Base-by-base conservation (phyloP, 1,139 yeast species). In the Candida neerlandica region DNA sequence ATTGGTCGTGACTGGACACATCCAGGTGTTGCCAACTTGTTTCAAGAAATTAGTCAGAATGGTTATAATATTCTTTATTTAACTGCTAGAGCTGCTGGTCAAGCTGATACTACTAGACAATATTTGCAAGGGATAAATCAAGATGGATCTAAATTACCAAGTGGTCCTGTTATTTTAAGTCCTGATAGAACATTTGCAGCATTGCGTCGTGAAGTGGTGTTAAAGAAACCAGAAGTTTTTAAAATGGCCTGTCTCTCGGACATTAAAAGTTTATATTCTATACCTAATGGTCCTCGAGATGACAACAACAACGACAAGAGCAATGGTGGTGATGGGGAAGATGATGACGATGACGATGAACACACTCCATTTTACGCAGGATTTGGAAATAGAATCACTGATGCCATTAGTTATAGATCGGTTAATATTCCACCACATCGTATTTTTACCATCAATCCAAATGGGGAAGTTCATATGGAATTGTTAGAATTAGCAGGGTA, bases 171-270 rank as follows among this genome's bases (percentile, higher is more conserved):
- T 2, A 91, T 95, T 44, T 71, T 95, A 47, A 89, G 96, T 43
- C 99, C 99, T 0, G 99, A 95, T 67, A 71, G 99, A 58, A 94
- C 98, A 0, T 90, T 95, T 75, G 99, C 99, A 1, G 99, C 99
- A 0, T 71, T 95, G 49, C 80, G 81, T 58, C 77, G 99, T 55
- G 99, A 95, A 63, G 96, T 95, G 40, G 94, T 95, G 45, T 73
- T 94, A 63, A 89, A 91, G 57, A 92, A 94, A 63, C 99, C 99
- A 0, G 99, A 95, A 65, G 96, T 95, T 30, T 95, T 95, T 75
- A 95, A 95, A 62, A 95, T 95, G 95, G 96, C 99, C 0, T 94
- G 99, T 69, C 74, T 95, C 54, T 84, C 86, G 47, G 99, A 95
- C 70, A 86, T 95, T 52, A 82, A 84, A 59, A 80, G 85, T 50